phyloP scores from a whole-genome alignment of 192 early-diverging fungal species.

The Rhizophagus prolifer region DNA sequence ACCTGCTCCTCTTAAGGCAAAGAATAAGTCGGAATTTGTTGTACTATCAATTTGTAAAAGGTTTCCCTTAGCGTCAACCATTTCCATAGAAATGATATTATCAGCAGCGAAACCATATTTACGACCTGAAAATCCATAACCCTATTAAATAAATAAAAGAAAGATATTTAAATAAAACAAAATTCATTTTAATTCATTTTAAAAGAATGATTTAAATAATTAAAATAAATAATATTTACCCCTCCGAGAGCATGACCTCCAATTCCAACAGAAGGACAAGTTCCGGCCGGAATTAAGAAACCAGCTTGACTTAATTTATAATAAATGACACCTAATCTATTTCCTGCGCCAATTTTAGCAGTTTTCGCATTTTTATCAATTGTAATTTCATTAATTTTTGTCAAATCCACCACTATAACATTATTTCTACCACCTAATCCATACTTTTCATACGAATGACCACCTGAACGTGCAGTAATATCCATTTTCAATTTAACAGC shows the following conservation, averaged over 20 bases:
- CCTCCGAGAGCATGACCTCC: slow-evolving; percentile 52
- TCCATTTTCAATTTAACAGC: slow-evolving; percentile 29
- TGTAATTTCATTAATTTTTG: slow-evolving; percentile 30
- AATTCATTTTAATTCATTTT: no score
- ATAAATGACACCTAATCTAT: slow-evolving; percentile 50
- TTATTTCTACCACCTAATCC: slow-evolving; percentile 39
- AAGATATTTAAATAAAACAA: neutral
- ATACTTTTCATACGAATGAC: slow-evolving; percentile 55
- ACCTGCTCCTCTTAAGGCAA: slow-evolving; percentile 58
- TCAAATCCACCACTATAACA: slow-evolving; percentile 50
- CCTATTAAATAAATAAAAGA: slow-evolving; percentile 18
- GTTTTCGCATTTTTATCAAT: slow-evolving; percentile 27
- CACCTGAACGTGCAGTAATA: slow-evolving; percentile 47
- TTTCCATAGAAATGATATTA: slow-evolving; percentile 35
- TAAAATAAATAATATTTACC: neutral
- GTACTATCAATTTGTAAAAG: slow-evolving; percentile 33
- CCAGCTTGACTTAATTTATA: slow-evolving; percentile 17
- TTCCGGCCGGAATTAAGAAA: slow-evolving; percentile 45
- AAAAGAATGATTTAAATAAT: no score
- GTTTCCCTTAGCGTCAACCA: slow-evolving; percentile 45
- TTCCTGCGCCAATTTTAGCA: slow-evolving; percentile 44
- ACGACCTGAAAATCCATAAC: slow-evolving; percentile 44
- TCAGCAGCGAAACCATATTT: slow-evolving; percentile 50
- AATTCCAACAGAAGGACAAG: slow-evolving; percentile 54
- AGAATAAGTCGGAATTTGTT: slow-evolving; percentile 54